A percentile compares a stretch with the other conserved stretches of the same genome.
Conservation (phyloP, 352 stramenopile species). For the Globisporangium recalcitrans region DNA sequence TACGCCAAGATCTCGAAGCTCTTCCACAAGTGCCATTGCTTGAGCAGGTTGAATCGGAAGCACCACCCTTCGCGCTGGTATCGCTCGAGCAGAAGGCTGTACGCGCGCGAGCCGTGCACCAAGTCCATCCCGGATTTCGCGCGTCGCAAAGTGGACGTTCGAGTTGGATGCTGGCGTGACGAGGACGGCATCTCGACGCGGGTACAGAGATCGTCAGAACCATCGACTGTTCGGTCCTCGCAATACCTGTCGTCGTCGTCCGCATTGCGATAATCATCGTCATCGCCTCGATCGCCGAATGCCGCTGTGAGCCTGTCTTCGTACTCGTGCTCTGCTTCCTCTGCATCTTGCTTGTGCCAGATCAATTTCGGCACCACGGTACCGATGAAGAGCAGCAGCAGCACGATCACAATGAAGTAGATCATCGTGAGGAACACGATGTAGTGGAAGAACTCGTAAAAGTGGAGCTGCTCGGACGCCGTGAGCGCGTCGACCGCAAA, state of each 20-base stretch:
- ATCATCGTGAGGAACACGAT: conserved; percentile 88
- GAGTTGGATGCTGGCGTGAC: conserved; percentile 9
- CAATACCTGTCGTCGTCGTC: conserved; percentile 25
- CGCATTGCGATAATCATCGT: conserved; percentile 8
- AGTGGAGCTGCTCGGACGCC: conserved; percentile 62
- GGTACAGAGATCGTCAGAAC: conserved; percentile 21
- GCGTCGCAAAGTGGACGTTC: conserved; percentile 30
- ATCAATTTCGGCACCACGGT: conserved; percentile 80
- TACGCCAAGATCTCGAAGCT: conserved; percentile 85
- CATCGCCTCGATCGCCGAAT: neutral
- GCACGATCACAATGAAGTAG: conserved; percentile 86
- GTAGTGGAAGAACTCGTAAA: conserved; percentile 90
- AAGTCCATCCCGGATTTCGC: conserved; percentile 71
- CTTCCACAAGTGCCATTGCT: conserved; percentile 85
- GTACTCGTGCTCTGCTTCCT: conserved; percentile 14
- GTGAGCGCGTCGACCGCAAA: conserved; percentile 47
- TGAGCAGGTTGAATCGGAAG: conserved; percentile 73
- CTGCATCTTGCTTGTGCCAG: conserved; percentile 45
- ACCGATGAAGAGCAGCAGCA: conserved; percentile 77
- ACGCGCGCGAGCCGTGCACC: conserved; percentile 63
- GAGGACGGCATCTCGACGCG: conserved; percentile 7
- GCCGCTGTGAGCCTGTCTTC: conserved; percentile 2
- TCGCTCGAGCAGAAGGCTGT: conserved; percentile 63
- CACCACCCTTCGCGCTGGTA: conserved; percentile 79
- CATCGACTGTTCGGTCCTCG: conserved; percentile 22